Conservation (phyloP, 768 basidiomycete genomes). For the Myochromella boudieri region DNA sequence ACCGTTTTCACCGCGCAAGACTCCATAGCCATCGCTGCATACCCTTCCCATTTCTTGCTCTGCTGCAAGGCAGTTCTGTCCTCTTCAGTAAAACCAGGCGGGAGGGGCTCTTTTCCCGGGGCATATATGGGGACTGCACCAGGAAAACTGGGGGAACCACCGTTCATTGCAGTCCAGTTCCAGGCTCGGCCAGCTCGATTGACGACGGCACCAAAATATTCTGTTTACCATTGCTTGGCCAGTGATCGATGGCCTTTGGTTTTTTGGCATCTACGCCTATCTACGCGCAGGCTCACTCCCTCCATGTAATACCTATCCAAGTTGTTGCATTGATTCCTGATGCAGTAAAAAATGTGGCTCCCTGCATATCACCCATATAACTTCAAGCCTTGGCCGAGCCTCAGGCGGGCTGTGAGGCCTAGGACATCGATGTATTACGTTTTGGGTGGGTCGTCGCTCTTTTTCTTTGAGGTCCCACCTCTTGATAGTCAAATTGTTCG, state of each 20-base stretch:
- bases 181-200: not conserved
- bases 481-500: too few relatives aligned
- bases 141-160: constrained; percentile 25
- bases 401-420: too few relatives aligned
- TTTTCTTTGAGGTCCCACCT: too few relatives aligned
- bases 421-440: too few relatives aligned
- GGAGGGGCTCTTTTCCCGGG: constrained; percentile 85
- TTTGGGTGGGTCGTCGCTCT: too few relatives aligned
- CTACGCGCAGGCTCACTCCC: too few relatives aligned
- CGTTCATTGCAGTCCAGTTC: constrained; percentile 17
- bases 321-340: too few relatives aligned
- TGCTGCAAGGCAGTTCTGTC: constrained; percentile 68
- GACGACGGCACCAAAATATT: constrained; percentile 11
- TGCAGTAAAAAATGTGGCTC: too few relatives aligned
- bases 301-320: too few relatives aligned
- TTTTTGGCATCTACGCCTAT: too few relatives aligned
- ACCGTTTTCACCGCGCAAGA: constrained; percentile 84
- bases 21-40: constrained; percentile 73
- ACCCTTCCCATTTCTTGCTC: constrained; percentile 76
- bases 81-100: constrained; percentile 79
- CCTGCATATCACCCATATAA: too few relatives aligned
- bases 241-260: not conserved
- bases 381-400: too few relatives aligned
- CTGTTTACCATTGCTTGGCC: constrained; percentile 11
- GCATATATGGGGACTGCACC: constrained; percentile 74